Conservation (phyloP, 768 basidiomycete species). For the Cystobasidium onofrii region DNA sequence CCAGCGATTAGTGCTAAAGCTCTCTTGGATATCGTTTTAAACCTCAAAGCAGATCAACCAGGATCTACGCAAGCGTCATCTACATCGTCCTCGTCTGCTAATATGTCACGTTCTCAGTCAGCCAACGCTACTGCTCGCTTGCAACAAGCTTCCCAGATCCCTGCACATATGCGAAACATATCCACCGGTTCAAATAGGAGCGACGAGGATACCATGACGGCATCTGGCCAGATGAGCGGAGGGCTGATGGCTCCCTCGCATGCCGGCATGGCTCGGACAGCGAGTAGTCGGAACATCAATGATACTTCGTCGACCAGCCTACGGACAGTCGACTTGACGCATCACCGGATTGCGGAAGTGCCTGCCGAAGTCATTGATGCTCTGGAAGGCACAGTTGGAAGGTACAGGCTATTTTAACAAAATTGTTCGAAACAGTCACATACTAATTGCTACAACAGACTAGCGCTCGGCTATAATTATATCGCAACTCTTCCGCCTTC, state of each 20-base stretch:
- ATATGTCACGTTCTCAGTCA: conserved; percentile 21
- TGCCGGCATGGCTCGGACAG: conserved; percentile 20
- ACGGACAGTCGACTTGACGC: conserved; percentile 73
- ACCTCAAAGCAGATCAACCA: conserved; percentile 5
- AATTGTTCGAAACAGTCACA: too few species aligned
- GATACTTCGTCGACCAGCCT: conserved; percentile 21
- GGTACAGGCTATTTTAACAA: too few species aligned
- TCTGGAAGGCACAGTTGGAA: conserved; percentile 57
- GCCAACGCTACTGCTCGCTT: conserved; percentile 14
- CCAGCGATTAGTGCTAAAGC: conserved; percentile 13
- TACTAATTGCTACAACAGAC: conserved; percentile 50
- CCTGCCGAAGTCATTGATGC: conserved; percentile 66
- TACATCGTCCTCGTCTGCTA: background rate
- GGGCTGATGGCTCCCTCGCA: background rate
- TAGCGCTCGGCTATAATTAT: conserved; percentile 78
- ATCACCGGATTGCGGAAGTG: conserved; percentile 67
- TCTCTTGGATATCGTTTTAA: conserved; percentile 21
- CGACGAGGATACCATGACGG: conserved; percentile 1
- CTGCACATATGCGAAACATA: conserved; percentile 2
- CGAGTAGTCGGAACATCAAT: conserved; percentile 14
- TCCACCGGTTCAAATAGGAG: conserved; percentile 18
- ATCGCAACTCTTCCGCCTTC: conserved; percentile 66
- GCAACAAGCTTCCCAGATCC: conserved; percentile 3
- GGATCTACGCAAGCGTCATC: background rate
- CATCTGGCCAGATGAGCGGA: background rate